Evolutionary conservation across 163 green algal genomes (phyloP), one percentile per base, ranked within the genome.

Genomic region (Coccomyxa subellipsoidea): DNA sequence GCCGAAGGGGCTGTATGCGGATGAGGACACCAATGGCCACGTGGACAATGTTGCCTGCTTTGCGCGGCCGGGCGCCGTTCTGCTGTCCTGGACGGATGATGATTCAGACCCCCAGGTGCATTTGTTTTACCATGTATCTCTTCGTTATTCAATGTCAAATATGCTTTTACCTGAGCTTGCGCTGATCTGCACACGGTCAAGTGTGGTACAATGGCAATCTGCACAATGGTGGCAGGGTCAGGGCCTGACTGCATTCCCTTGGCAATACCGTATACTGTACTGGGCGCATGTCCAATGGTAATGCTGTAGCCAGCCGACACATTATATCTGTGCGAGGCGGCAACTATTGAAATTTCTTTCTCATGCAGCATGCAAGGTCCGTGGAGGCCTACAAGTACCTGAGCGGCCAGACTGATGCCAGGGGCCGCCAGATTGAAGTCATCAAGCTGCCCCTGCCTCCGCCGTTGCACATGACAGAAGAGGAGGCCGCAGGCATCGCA

Each of bases 11-110:
- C 78, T 88, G 39, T 31, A 76, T 21, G 69, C 38, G 5, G 79
- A 83, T n/a, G n/a, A 53, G 29, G 79, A 79, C 38, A 92, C 78
- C 54, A 92, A 97, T 79, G 93, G 93, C 2, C 93, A 97, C 82
- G 84, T 97, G 38, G 93, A 97, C 88, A 97, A 97, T 85, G 87
- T 97, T 80, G 91, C 91, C 12, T 96, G 90, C 84, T 97, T 97
- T 85, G 87, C 88, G 4, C 35, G 82, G 12, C 92, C 92, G 0
- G 93, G 92, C 18, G 78, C 87, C 12, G 90, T 97, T 21, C 80
- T 94, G 40, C 90, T 97, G 34, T 85, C 91, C 36, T 97, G 93
- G 93, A 93, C 90, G 21, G 93, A 96, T 73, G 93, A 96, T 78
- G 76, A 81, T 23, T 82, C 47, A 5, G 89, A 97, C 66, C 88